Evolutionary conservation across 345 rosid species (phyloP).

Genomic region (Citrus sp.): DNA sequence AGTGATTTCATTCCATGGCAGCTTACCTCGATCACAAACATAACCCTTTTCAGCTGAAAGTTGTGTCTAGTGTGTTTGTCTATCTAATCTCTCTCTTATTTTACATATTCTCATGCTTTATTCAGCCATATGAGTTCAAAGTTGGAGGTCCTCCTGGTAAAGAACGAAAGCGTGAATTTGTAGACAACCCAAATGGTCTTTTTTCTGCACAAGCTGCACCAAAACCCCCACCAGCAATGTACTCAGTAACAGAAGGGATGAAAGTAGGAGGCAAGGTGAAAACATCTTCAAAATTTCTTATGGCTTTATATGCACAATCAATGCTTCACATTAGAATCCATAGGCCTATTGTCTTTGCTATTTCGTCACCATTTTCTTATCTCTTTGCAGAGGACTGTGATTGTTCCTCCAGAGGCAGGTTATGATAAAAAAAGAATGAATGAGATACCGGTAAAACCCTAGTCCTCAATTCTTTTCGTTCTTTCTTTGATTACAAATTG

Average conservation of each 20-base stretch:
- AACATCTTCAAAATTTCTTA: neutral
- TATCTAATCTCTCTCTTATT: neutral
- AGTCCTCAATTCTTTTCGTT: neutral
- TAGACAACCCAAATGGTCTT: slow-evolving; percentile 87
- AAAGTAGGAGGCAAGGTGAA: slow-evolving; percentile 88
- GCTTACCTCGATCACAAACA: neutral
- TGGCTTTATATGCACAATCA: neutral
- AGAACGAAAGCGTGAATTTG: slow-evolving; percentile 81
- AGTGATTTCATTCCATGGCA: neutral
- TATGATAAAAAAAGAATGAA: slow-evolving; percentile 85
- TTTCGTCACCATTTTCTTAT: neutral
- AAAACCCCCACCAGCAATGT: slow-evolving; percentile 95
- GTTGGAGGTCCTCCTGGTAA: slow-evolving; percentile 86
- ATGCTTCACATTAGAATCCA: neutral
- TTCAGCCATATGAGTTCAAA: slow-evolving; percentile 81
- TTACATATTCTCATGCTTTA: neutral
- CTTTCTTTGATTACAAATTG: neutral
- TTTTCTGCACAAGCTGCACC: slow-evolving; percentile 97
- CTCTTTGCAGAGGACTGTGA: slow-evolving; percentile 68
- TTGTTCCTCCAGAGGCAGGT: slow-evolving; percentile 81
- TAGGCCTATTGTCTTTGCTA: neutral
- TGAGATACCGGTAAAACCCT: slow-evolving; percentile 69
- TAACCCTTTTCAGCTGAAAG: neutral
- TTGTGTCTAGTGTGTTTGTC: neutral
- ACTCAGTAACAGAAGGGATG: slow-evolving; percentile 74